These are phyloP conservation scores for Pulveroboletus sp. DNA, from an alignment of 768 basidiomycete species.

Conservation along the genomic window DNA sequence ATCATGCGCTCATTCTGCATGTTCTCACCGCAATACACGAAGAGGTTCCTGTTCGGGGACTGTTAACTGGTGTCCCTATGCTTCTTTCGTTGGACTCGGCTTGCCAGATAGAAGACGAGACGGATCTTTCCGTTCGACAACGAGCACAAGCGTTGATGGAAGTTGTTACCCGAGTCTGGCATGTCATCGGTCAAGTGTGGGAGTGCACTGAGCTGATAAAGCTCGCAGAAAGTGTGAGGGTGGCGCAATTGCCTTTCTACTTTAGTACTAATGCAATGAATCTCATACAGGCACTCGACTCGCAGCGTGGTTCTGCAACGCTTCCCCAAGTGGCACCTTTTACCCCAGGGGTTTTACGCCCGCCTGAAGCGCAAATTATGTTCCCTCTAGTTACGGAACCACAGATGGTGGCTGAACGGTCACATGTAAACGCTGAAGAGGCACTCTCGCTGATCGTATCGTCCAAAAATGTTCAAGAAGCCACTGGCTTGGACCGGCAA, in stretches of 20 bases:
- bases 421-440: constrained; percentile 48
- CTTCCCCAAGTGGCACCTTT: constrained; percentile 36
- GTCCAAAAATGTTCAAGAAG: constrained; percentile 52
- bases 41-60: constrained; percentile 67
- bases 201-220: constrained; percentile 50
- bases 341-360: constrained; percentile 40
- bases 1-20: constrained; percentile 68
- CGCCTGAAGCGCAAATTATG: constrained; percentile 41
- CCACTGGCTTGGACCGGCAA: constrained; percentile 59
- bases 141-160: constrained; percentile 57
- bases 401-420: constrained; percentile 22
- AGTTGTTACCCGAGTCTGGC: constrained; percentile 62
- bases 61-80: constrained; percentile 83
- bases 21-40: constrained; percentile 66
- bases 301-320: constrained; percentile 34
- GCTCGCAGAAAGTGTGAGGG: constrained; percentile 53
- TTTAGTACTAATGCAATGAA: constrained; percentile 14
- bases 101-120: constrained; percentile 39
- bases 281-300: constrained; percentile 42
- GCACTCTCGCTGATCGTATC: constrained; percentile 56
- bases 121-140: constrained; percentile 37
- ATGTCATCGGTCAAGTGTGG: constrained; percentile 68
- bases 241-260: constrained; percentile 10
- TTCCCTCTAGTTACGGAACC: constrained; percentile 34
- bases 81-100: constrained; percentile 66